A percentile compares a stretch with the other conserved stretches of the same genome.
These are phyloP conservation scores for Cladosporium sp. DNA, from an alignment of 2,329 filamentous ascomycete species.

Conservation along the genomic window DNA sequence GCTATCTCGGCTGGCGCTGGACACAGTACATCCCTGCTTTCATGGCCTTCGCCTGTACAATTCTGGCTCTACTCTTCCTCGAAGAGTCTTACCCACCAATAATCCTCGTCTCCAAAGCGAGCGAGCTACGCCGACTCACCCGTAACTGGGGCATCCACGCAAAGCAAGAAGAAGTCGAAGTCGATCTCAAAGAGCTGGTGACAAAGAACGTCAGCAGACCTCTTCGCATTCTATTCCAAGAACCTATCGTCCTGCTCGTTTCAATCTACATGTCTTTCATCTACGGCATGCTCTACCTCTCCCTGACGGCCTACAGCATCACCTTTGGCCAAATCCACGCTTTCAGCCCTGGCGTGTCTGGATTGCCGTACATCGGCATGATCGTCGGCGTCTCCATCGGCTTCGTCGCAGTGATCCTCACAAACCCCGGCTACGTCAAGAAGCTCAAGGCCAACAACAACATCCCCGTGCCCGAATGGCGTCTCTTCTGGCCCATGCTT, in stretches of 20 bases:
- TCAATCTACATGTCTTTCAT: conserved; percentile 61
- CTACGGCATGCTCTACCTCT: conserved; percentile 67
- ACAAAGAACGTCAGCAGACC: conserved; percentile 37
- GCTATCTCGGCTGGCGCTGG: conserved; percentile 48
- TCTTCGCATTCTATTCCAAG: conserved; percentile 45
- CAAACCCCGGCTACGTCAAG: conserved; percentile 24
- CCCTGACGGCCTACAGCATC: conserved; percentile 78
- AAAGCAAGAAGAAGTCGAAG: conserved; percentile 37
- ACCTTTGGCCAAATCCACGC: conserved; percentile 70
- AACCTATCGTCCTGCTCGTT: conserved; percentile 51
- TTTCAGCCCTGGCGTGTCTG: conserved; percentile 64
- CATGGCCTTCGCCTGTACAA: conserved; percentile 51
- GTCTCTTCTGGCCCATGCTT: conserved; percentile 43
- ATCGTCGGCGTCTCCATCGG: conserved; percentile 30
- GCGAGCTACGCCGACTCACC: conserved; percentile 50
- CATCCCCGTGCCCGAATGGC: conserved; percentile 42
- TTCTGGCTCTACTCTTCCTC: conserved; percentile 49
- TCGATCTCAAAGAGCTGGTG: conserved; percentile 33
- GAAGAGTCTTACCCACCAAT: conserved; percentile 56
- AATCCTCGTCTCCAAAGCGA: conserved; percentile 53
- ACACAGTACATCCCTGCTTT: conserved; percentile 46
- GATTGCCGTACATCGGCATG: conserved; percentile 81
- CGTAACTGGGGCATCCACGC: conserved; percentile 60
- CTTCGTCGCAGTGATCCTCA: conserved; percentile 28
- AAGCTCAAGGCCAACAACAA: conserved; percentile 31